Evolutionary conservation across 192 early-diverging fungal species (phyloP).

Genomic region (Coemansia sp.): DNA sequence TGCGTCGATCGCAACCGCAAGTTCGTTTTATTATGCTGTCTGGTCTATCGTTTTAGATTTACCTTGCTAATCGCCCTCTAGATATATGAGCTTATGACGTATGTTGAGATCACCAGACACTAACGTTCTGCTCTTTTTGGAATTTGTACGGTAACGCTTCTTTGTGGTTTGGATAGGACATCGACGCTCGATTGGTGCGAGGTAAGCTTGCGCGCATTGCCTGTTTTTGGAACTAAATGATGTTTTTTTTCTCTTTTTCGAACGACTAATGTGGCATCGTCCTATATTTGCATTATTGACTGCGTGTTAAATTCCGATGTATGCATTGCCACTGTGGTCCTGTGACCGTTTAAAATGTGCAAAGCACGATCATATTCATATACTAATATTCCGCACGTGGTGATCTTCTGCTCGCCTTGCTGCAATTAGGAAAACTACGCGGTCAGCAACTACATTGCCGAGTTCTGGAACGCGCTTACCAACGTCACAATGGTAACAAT

Average conservation of each 20-base stretch:
- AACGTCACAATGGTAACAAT: conserved; percentile 68
- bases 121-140: background rate
- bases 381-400: background rate
- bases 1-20: background rate
- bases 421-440: conserved; percentile 66
- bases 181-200: conserved; percentile 79
- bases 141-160: background rate
- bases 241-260: background rate
- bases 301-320: background rate
- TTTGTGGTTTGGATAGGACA: conserved; percentile 44
- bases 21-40: background rate
- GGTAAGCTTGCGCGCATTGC: conserved; percentile 36
- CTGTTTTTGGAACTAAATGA: background rate
- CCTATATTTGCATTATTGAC: background rate
- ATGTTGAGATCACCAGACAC: background rate
- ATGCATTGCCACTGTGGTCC: background rate
- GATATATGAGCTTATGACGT: no score
- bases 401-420: background rate
- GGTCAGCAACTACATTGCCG: conserved; percentile 68
- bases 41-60: no score
- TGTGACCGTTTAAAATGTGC: background rate
- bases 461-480: conserved; percentile 78
- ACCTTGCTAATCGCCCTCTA: no score
- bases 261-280: background rate
- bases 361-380: background rate